Base-by-base conservation (phyloP, 2,329 filamentous ascomycete genomes). In the Pestalotiopsis fici region DNA sequence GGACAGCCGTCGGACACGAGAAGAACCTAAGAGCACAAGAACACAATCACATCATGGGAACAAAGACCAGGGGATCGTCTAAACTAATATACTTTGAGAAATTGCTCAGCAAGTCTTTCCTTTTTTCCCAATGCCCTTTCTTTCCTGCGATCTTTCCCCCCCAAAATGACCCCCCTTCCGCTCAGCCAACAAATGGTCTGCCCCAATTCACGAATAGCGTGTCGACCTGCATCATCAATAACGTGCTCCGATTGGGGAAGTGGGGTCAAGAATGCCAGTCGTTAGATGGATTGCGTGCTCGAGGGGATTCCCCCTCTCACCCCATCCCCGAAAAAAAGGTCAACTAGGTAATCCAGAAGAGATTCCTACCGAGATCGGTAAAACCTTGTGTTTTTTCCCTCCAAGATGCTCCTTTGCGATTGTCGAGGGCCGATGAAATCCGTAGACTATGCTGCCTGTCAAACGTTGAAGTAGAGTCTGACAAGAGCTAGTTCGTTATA, bases 231-330 rank as follows among this genome's bases (percentile, higher is more conserved):
- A 54, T 37, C 31, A 21, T 31, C 15, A 21, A 27, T 54, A 47
- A 55, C 13, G 35, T n/a, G 63, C 39, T 43, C 54, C 63, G 21
- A 59, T 59, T 65, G 63, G 63, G 63, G 63, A 65, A 65, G 63
- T 65, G 63, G 63, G 63, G 63, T 65, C 21, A 27, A 12, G 21
- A 50, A 50, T 50, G 43, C 43, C 43, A 50, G 43, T n/a, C 54
- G 50, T 50, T 54, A 65, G 37, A 13, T 6, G 39, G 43, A 65
- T 65, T 59, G 63, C 63, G 63, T 65, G 63, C 63, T 65, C 54
- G 63, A 55, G 50, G 31, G n/a, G 31, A 35, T 35, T 11, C 31
- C 31, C 31, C 31, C 31, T n/a, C n/a, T n/a, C n/a, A n/a, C n/a
- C n/a, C n/a, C n/a, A n/a, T n/a, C n/a, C n/a, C n/a, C n/a, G n/a